Evolutionary conservation across 192 early-diverging fungal genomes (phyloP), one percentile per base, ranked within the genome.

Genomic region (Chytriomyces hyalinus): DNA sequence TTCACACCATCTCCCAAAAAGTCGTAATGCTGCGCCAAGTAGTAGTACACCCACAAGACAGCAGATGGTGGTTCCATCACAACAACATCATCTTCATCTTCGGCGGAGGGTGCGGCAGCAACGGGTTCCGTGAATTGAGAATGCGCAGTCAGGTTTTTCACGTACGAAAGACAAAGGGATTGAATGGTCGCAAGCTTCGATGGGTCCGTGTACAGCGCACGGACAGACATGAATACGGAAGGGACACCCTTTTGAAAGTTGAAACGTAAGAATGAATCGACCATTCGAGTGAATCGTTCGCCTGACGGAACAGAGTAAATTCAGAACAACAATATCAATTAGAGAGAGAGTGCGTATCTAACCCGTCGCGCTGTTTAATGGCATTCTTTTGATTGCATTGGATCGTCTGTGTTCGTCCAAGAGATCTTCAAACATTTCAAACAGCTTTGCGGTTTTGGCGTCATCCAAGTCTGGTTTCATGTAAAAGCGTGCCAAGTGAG

Each of bases 241-340:
- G 96, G 96, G 17, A 99, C 94, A 49, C 96, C 95, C 83, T 97
- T 96, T 75, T 92, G 89, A 76, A 99, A 89, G 51, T 90, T 89
- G 36, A 81, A 84, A 59, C 90, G 89, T 24, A 94, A 82, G 69
- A 93, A 91, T 26, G 78, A 80, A 62, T 94, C 93, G 15, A 90
- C 87, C 62, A 89, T 50, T 24, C n/a, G 22, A 0, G 67, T 65
- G 65, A 89, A 89, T 43, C 61, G 24, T 15, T 84, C 80, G 24
- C 83, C 81, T 83, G n/a, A 17, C 22, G 22, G 36, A 1, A 45
- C 22, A 13, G 17, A 62, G 15, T 24, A 49, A 64, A 3, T 17
- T 45, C 26, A 24, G 15, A 50, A 78, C 7, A 17, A 44, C 45
- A 51, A n/a, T 15, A 2, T 44, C 9, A 28, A 63, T 44, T 44